These are phyloP conservation scores for Gloeostereum incarnatum DNA, from an alignment of 768 basidiomycete species.

Conservation along the genomic window DNA sequence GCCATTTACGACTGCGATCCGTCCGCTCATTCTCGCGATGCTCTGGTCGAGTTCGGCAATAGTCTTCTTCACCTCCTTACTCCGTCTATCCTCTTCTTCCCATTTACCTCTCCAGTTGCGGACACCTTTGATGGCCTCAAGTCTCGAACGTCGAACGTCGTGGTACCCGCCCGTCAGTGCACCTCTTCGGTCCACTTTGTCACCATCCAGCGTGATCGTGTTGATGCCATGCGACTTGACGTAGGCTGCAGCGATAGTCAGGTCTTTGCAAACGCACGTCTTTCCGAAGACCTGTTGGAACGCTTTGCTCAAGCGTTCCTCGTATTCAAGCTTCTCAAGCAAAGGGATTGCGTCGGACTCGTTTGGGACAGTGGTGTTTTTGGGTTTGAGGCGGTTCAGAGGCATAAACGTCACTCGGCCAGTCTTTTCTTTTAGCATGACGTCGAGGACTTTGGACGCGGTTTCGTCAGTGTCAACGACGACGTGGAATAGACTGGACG, in stretches of 20 bases:
- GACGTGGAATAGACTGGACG: conserved; percentile 81
- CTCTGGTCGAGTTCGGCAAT: conserved; percentile 77
- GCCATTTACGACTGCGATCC: conserved; percentile 58
- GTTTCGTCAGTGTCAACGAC: conserved; percentile 97
- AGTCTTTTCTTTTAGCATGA: conserved; percentile 89
- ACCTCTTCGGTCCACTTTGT: conserved; percentile 95
- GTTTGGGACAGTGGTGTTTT: conserved; percentile 52
- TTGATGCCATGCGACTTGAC: conserved; percentile 93
- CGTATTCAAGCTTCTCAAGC: conserved; percentile 75
- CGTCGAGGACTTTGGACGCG: conserved; percentile 81
- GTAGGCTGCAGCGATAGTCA: conserved; percentile 88
- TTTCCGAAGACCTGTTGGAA: conserved; percentile 97
- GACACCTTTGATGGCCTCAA: conserved; percentile 78
- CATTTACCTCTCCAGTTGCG: conserved; percentile 67
- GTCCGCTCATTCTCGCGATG: conserved; percentile 67
- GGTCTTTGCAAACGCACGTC: conserved; percentile 91
- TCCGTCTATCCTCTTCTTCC: conserved; percentile 52
- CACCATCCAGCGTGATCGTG: conserved; percentile 95
- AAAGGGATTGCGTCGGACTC: conserved; percentile 75
- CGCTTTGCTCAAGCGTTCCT: conserved; percentile 62
- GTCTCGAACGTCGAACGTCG: conserved; percentile 81
- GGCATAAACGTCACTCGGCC: conserved; percentile 99
- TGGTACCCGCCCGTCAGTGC: conserved; percentile 95
- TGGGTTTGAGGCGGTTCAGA: conserved; percentile 86
- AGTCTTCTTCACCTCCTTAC: conserved; percentile 65